A percentile compares a stretch with the other conserved stretches of the same genome.
Conservation (phyloP, 139 green algal genomes). For the Pedinophyceae sp. region DNA sequence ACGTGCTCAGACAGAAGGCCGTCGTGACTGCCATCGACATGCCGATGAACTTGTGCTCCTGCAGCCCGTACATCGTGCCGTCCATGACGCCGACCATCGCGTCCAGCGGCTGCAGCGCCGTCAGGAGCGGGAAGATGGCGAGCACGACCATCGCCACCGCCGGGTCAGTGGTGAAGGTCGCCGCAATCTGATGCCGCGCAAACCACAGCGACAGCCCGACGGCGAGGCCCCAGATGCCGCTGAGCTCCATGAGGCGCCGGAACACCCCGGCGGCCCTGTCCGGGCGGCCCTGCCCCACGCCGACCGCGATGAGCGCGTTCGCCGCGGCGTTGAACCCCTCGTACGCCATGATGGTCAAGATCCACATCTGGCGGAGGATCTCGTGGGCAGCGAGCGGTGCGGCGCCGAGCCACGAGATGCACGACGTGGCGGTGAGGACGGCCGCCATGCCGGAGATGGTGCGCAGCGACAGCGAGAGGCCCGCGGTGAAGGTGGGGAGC, state of each 20-base stretch:
- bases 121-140: too few species aligned
- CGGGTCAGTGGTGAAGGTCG: not conserved
- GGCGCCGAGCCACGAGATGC: not conserved
- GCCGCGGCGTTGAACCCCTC: not conserved
- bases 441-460: not conserved
- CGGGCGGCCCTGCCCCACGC: not conserved
- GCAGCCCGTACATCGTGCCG: too few species aligned
- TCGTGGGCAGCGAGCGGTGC: not conserved
- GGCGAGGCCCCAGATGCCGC: not conserved
- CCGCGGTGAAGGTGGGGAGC: not conserved
- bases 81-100: too few species aligned
- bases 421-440: not conserved
- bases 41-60: too few species aligned
- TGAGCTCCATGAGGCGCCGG: not conserved
- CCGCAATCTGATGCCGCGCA: not conserved
- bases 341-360: not conserved
- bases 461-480: not conserved
- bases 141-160: too few species aligned
- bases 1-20: too few species aligned
- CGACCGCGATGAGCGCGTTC: not conserved
- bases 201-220: not conserved
- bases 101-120: too few species aligned
- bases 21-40: too few species aligned
- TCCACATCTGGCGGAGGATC: slow-evolving; percentile 1
- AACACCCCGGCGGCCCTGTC: too few species aligned